Conservation (phyloP, 352 stramenopile genomes). For the Pythium phragmiticola region DNA sequence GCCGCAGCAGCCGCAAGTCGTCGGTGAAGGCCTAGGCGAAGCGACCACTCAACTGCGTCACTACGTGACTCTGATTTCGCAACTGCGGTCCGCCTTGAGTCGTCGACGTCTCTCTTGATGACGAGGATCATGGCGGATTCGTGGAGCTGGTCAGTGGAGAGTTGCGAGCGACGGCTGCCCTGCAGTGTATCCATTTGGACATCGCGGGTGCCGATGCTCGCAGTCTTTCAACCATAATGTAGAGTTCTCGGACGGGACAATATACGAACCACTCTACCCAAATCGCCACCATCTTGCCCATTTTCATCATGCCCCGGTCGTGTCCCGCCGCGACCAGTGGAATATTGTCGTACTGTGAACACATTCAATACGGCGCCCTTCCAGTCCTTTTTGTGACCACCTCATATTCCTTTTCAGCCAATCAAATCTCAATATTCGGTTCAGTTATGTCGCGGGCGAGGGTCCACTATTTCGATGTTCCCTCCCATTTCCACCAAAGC, state of each 20-base stretch:
- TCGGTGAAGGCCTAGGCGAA: slow-evolving; percentile 91
- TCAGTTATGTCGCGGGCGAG: slow-evolving; percentile 15
- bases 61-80: slow-evolving; percentile 26
- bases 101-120: not conserved
- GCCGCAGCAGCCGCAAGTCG: slow-evolving; percentile 96
- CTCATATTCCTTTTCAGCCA: slow-evolving; percentile 18
- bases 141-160: slow-evolving; percentile 17
- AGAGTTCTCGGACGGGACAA: slow-evolving; percentile 37
- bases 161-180: slow-evolving; percentile 2
- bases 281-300: not conserved
- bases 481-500: slow-evolving; percentile 6
- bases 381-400: not conserved
- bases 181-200: slow-evolving; percentile 9
- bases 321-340: not conserved
- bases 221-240: slow-evolving; percentile 25
- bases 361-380: slow-evolving; percentile 3
- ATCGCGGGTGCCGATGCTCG: slow-evolving; percentile 9
- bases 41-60: slow-evolving; percentile 36
- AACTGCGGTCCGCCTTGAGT: not conserved
- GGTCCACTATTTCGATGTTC: slow-evolving; percentile 18
- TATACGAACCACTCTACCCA: slow-evolving; percentile 34
- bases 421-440: slow-evolving; percentile 6
- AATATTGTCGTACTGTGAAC: slow-evolving; percentile 1
- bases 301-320: not conserved
- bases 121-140: not conserved